A percentile compares a stretch with the other conserved stretches of the same genome.
phyloP scores from a whole-genome alignment of 495 filamentous ascomycete species.

The Hypoxylon intermedium region DNA sequence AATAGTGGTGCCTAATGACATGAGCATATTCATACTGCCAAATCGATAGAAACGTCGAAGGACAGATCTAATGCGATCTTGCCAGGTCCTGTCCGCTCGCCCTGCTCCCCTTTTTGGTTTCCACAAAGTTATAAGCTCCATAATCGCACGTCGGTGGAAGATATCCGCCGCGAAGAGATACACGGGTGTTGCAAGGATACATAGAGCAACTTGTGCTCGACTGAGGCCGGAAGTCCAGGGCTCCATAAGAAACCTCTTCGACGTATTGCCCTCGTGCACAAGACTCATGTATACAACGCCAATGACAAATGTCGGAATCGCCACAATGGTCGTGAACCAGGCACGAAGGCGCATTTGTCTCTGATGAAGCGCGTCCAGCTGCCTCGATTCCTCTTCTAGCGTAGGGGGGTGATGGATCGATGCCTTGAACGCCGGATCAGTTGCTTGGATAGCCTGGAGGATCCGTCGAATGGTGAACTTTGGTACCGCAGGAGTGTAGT shows the following conservation, averaged over 20 bases:
- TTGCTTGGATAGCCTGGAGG: slow-evolving; percentile 66
- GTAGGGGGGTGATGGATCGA: slow-evolving; percentile 81
- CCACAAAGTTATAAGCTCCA: slow-evolving; percentile 84
- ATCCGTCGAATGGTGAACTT: slow-evolving; percentile 79
- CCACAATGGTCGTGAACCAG: slow-evolving; percentile 71
- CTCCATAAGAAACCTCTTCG: slow-evolving; percentile 69
- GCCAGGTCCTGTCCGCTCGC: background rate
- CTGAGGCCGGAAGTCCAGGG: slow-evolving; percentile 76
- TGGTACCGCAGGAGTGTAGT: slow-evolving; percentile 73
- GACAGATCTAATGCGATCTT: slow-evolving; percentile 40
- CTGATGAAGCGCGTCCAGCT: slow-evolving; percentile 70
- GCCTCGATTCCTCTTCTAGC: slow-evolving; percentile 81
- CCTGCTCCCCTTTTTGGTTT: slow-evolving; percentile 65
- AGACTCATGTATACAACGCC: slow-evolving; percentile 93
- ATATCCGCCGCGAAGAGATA: slow-evolving; percentile 89
- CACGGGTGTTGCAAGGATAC: slow-evolving; percentile 86
- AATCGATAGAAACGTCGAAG: slow-evolving; percentile 85
- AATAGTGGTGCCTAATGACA: slow-evolving; percentile 86
- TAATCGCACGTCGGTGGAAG: slow-evolving; percentile 80
- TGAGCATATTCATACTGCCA: slow-evolving; percentile 95
- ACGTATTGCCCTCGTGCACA: slow-evolving; percentile 62
- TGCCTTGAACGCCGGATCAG: slow-evolving; percentile 68
- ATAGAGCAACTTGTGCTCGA: slow-evolving; percentile 81
- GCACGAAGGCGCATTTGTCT: slow-evolving; percentile 68
- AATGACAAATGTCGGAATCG: slow-evolving; percentile 87